Evolutionary conservation across 1,284 basidiomycete species (phyloP).

Genomic region (Afroboletus lepidellus): DNA sequence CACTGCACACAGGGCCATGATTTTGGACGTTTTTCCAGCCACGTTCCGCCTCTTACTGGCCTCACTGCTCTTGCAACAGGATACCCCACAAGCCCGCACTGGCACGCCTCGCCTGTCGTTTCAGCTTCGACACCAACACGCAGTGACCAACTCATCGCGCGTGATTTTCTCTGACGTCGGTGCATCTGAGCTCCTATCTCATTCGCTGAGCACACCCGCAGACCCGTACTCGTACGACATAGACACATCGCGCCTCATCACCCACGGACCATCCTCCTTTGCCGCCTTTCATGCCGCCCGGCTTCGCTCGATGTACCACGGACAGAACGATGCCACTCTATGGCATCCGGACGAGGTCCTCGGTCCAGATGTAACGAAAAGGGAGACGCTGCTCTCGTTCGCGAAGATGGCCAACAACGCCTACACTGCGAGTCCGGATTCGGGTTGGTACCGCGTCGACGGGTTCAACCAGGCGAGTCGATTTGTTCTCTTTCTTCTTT

Average conservation of each 20-base stretch:
- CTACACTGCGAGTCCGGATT: constrained; percentile 57
- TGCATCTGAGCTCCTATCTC: constrained; percentile 27
- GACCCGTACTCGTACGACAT: constrained; percentile 38
- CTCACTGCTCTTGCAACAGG: constrained; percentile 25
- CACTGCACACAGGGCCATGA: constrained; percentile 5
- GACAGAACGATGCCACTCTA: constrained; percentile 39
- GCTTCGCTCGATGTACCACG: constrained; percentile 41
- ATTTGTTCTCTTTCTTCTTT: constrained; percentile 24
- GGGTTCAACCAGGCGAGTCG: constrained; percentile 54
- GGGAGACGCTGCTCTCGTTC: constrained; percentile 73
- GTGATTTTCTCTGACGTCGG: constrained; percentile 55
- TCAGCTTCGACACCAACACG: constrained; percentile 63
- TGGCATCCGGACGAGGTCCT: constrained; percentile 56
- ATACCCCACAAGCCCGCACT: constrained; percentile 2
- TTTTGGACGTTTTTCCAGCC: constrained; percentile 23
- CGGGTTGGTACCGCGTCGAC: constrained; percentile 74
- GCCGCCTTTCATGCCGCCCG: constrained; percentile 49
- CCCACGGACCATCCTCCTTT: constrained; percentile 47
- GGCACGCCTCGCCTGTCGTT: constrained; percentile 47
- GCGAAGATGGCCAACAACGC: constrained; percentile 91
- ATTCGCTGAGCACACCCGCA: constrained; percentile 21
- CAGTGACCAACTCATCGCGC: constrained; percentile 47
- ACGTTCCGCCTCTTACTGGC: constrained; percentile 28
- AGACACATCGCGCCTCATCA: constrained; percentile 36
- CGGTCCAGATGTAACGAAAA: constrained; percentile 68